A percentile compares a stretch with the other conserved stretches of the same genome.
These are phyloP conservation scores for Ceratobasidium sp. DNA, from an alignment of 1,284 basidiomycete species.

Conservation along the genomic window DNA sequence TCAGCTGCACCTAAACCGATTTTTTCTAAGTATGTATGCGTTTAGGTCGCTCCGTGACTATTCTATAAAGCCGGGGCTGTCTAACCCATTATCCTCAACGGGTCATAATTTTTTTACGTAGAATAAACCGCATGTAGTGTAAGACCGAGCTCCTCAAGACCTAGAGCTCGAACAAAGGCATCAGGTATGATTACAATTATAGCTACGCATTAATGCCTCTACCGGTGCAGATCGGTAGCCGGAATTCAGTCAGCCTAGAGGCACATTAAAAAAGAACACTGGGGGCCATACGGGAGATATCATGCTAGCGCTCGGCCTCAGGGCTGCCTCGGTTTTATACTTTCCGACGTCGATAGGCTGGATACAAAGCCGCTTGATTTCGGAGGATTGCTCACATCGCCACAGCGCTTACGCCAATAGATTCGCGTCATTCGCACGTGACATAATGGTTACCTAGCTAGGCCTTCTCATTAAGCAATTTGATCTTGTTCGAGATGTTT, in stretches of 20 bases:
- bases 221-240: background rate
- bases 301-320: background rate
- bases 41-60: too few species aligned
- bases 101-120: background rate
- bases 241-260: background rate
- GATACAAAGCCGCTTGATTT: conserved; percentile 1
- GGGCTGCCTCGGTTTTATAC: background rate
- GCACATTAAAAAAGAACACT: background rate
- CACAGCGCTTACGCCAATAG: background rate
- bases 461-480: conserved; percentile 1
- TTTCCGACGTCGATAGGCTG: background rate
- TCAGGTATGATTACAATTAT: background rate
- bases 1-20: too few species aligned
- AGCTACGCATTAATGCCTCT: background rate
- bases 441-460: conserved; percentile 1
- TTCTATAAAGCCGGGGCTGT: too few species aligned
- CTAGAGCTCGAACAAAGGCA: background rate
- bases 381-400: background rate
- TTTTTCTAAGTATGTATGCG: too few species aligned
- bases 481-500: conserved; percentile 4
- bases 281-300: background rate
- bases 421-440: background rate
- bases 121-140: background rate
- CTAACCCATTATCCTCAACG: too few species aligned
- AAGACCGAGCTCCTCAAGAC: too few species aligned